Percentiles rank a stretch among this genome's conserved stretches.
phyloP scores from a whole-genome alignment of 2,329 filamentous ascomycete genomes.

The Aspergillus terreus region DNA sequence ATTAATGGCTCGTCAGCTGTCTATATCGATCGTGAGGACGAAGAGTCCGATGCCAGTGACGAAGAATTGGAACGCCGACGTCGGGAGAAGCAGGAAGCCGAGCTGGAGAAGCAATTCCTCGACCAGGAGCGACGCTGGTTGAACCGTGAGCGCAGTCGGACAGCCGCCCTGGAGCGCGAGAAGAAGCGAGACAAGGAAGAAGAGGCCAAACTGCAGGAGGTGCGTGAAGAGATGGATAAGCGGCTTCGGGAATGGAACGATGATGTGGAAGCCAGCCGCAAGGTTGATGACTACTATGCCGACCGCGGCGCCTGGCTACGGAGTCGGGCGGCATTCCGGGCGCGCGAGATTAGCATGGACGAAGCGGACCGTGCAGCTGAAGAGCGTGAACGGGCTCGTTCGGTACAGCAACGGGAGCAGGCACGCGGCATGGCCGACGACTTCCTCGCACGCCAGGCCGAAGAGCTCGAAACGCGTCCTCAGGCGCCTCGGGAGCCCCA shows the following conservation, averaged over 20 bases:
- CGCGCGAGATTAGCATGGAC: conserved; percentile 71
- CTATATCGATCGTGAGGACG: conserved; percentile 66
- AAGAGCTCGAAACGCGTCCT: conserved; percentile 61
- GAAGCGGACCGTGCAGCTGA: conserved; percentile 79
- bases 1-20: conserved; percentile 54
- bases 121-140: conserved; percentile 89
- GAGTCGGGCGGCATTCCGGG: conserved; percentile 70
- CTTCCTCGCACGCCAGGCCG: conserved; percentile 80
- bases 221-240: conserved; percentile 65
- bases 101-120: conserved; percentile 74
- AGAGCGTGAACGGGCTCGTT: conserved; percentile 66
- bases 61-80: conserved; percentile 75
- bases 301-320: conserved; percentile 82
- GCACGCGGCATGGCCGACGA: conserved; percentile 83
- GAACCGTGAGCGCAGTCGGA: conserved; percentile 79
- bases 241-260: conserved; percentile 83
- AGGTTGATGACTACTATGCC: conserved; percentile 76
- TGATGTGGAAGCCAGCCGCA: conserved; percentile 71
- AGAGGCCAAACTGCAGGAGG: conserved; percentile 59
- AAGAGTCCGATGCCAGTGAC: conserved; percentile 84
- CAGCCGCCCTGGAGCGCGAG: conserved; percentile 81
- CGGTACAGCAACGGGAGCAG: conserved; percentile 69
- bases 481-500: conserved; percentile 55
- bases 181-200: conserved; percentile 76
- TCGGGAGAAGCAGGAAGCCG: conserved; percentile 65